A percentile compares a stretch with the other conserved stretches of the same genome.
Conservation (phyloP, 345 rosid species). For the Eucalyptus microcorys region DNA sequence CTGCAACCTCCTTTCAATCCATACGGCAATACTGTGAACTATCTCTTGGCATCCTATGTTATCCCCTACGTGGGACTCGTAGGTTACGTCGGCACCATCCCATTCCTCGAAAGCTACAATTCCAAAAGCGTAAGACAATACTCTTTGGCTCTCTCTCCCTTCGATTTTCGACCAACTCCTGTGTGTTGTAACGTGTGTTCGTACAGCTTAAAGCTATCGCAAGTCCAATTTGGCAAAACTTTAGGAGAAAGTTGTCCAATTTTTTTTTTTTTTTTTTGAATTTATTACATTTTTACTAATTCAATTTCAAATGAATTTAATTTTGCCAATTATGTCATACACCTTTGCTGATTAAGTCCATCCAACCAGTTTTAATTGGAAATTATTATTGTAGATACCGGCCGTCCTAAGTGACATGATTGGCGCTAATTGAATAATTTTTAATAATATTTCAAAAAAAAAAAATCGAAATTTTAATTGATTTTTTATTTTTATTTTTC, state of each 20-base stretch:
- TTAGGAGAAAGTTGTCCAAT: background rate
- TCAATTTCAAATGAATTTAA: too few relatives aligned
- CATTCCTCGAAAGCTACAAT: constrained; percentile 13
- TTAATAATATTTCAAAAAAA: too few relatives aligned
- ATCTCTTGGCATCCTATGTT: constrained; percentile 38
- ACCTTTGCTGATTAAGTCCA: too few relatives aligned
- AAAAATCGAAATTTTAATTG: accelerated
- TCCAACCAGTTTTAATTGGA: accelerated
- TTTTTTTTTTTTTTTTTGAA: too few relatives aligned
- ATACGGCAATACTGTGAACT: constrained; percentile 29
- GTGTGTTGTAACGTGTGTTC: background rate
- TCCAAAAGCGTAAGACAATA: constrained; percentile 17
- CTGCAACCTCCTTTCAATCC: constrained; percentile 57
- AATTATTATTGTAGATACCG: accelerated
- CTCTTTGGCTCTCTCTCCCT: background rate
- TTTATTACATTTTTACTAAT: too few relatives aligned
- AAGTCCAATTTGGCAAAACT: background rate
- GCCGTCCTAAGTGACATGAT: accelerated
- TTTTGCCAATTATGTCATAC: too few relatives aligned
- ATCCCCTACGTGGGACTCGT: constrained; percentile 66
- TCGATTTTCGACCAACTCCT: background rate
- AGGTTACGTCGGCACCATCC: constrained; percentile 62
- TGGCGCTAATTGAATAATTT: accelerated
- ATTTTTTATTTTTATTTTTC: too few relatives aligned
- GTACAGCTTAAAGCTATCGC: background rate